Conservation (phyloP, 768 basidiomycete genomes). For the Coprinopsis marcescibilis region DNA sequence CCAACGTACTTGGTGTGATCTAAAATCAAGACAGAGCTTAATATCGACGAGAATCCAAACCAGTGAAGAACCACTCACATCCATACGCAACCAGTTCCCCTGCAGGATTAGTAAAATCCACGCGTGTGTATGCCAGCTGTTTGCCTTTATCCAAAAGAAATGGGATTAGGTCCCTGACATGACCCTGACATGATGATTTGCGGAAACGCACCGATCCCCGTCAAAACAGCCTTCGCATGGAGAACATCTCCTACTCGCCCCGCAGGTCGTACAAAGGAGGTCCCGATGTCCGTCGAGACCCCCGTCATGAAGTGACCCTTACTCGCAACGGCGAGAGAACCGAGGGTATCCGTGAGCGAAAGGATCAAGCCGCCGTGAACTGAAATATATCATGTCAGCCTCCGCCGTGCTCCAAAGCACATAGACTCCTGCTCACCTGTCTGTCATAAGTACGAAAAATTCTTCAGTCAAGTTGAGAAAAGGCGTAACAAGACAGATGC, state of each 20-base stretch:
- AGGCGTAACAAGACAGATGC: constrained; percentile 17
- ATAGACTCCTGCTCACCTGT: no score
- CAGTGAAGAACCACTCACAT: constrained; percentile 40
- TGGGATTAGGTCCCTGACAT: background rate
- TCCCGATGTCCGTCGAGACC: constrained; percentile 76
- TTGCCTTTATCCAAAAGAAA: constrained; percentile 48
- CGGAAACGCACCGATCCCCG: constrained; percentile 53
- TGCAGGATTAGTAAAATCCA: constrained; percentile 61
- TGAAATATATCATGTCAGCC: constrained; percentile 19
- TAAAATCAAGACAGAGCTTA: constrained; percentile 23
- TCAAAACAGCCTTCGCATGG: constrained; percentile 57
- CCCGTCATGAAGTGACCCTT: constrained; percentile 86
- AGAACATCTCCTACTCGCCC: constrained; percentile 68
- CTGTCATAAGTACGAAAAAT: no score
- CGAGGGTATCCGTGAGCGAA: constrained; percentile 79
- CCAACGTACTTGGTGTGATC: constrained; percentile 87
- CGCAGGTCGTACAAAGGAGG: constrained; percentile 73
- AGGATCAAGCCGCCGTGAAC: constrained; percentile 80
- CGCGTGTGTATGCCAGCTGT: constrained; percentile 73
- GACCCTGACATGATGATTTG: background rate
- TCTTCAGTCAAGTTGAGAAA: no score
- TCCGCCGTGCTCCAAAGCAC: no score
- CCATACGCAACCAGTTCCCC: constrained; percentile 80
- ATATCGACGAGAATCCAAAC: constrained; percentile 1
- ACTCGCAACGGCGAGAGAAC: constrained; percentile 77